Conservation (phyloP, 1,284 basidiomycete genomes). For the Puccinia brachypodii region DNA sequence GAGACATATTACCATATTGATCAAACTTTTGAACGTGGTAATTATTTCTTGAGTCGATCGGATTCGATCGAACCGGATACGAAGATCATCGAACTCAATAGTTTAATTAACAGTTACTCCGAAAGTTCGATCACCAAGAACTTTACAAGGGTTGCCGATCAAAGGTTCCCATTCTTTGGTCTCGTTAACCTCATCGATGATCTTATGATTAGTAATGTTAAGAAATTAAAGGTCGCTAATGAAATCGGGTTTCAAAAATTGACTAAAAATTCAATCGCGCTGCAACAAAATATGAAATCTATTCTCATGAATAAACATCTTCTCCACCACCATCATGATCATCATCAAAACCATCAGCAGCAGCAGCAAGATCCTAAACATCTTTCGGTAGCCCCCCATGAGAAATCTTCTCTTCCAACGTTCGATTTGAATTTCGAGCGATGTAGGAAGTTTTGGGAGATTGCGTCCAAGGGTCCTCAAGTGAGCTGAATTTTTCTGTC, state of each 20-base stretch:
- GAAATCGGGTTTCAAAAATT: constrained; percentile 81
- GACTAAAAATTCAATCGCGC: constrained; percentile 80
- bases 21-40: constrained; percentile 52
- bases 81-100: constrained; percentile 82
- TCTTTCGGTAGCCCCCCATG: not conserved
- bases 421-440: constrained; percentile 69
- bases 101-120: constrained; percentile 69
- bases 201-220: constrained; percentile 73
- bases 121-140: constrained; percentile 70
- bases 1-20: constrained; percentile 79
- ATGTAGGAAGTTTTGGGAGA: constrained; percentile 75
- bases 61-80: constrained; percentile 88
- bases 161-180: constrained; percentile 71
- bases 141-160: constrained; percentile 61
- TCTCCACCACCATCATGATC: constrained; percentile 49
- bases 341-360: constrained; percentile 50
- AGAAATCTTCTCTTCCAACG: not conserved
- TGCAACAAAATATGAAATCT: constrained; percentile 88
- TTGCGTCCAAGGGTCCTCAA: constrained; percentile 56
- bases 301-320: constrained; percentile 58
- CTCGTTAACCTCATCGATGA: constrained; percentile 83
- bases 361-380: constrained; percentile 61
- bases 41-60: constrained; percentile 53
- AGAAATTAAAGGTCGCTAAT: constrained; percentile 71
- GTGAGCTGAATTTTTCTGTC: not conserved